Percentiles rank a stretch among this genome's conserved stretches.
These are phyloP conservation scores for Gypsophila paniculata DNA, from an alignment of 179 eudicot species.

Conservation along the genomic window DNA sequence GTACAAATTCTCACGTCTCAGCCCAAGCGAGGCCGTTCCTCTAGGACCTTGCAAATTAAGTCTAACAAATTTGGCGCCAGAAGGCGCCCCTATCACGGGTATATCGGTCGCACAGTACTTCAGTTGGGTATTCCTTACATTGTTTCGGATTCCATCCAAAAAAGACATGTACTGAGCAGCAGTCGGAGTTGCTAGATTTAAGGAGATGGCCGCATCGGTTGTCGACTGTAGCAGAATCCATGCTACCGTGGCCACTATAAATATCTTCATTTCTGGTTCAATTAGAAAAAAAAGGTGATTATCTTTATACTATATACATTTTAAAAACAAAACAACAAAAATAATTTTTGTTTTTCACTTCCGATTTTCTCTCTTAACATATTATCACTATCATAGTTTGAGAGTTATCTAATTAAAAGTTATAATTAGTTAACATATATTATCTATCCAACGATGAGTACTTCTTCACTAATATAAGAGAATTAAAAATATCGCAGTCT, in stretches of 20 bases:
- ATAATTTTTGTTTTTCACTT: too few relatives aligned
- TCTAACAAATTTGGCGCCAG: not conserved
- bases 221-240: not conserved
- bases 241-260: not conserved
- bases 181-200: not conserved
- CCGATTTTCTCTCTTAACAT: too few relatives aligned
- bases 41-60: not conserved
- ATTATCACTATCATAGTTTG: too few relatives aligned
- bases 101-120: not conserved
- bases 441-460: too few relatives aligned
- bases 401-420: too few relatives aligned
- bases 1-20: not conserved
- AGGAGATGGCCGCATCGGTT: not conserved
- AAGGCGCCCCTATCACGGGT: conserved; percentile 6
- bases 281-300: too few relatives aligned
- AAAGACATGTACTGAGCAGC: not conserved
- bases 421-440: too few relatives aligned
- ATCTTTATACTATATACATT: too few relatives aligned
- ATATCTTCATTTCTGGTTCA: not conserved
- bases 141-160: not conserved
- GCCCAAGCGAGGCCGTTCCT: too few relatives aligned
- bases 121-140: not conserved
- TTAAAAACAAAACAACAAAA: too few relatives aligned
- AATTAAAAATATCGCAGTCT: too few relatives aligned
- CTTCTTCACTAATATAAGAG: too few relatives aligned